These are phyloP conservation scores for Grigorovia yakushimaensis DNA, from an alignment of 805 yeast species.

Conservation along the genomic window DNA sequence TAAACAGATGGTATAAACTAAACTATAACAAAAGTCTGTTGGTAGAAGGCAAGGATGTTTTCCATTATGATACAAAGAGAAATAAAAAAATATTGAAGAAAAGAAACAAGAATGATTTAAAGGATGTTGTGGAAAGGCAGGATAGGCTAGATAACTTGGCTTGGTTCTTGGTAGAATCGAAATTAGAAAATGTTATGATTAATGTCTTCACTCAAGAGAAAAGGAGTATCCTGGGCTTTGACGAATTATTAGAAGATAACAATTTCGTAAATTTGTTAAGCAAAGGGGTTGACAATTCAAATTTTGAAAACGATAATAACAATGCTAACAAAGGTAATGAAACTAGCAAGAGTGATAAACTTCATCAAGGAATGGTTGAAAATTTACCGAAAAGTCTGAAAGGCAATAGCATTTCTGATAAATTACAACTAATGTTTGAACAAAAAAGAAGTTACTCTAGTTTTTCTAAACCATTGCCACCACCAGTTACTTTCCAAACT, in stretches of 20 bases:
- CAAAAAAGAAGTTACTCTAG: neutral
- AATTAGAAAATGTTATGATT: conserved; percentile 50
- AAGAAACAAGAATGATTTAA: conserved; percentile 42
- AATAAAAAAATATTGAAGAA: conserved; percentile 40
- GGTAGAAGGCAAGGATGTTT: conserved; percentile 51
- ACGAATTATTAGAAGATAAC: conserved; percentile 47
- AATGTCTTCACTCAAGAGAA: conserved; percentile 68
- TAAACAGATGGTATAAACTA: conserved; percentile 50
- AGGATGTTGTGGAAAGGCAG: conserved; percentile 27
- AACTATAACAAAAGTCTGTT: conserved; percentile 36
- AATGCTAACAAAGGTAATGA: too few species aligned
- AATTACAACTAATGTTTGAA: neutral
- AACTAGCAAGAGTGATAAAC: too few species aligned
- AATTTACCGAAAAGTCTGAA: too few species aligned
- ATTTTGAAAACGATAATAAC: conserved; percentile 6
- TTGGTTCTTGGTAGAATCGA: conserved; percentile 76
- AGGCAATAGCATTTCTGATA: neutral
- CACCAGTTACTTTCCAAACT: neutral
- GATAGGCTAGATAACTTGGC: conserved; percentile 48
- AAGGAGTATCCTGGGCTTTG: conserved; percentile 60
- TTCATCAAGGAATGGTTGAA: too few species aligned
- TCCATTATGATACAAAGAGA: conserved; percentile 40
- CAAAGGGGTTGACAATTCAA: conserved; percentile 21
- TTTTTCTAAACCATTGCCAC: conserved; percentile 8
- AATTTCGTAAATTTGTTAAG: conserved; percentile 19